phyloP scores from a whole-genome alignment of 352 stramenopile genomes.

The Phytophthora fragariaefolia region DNA sequence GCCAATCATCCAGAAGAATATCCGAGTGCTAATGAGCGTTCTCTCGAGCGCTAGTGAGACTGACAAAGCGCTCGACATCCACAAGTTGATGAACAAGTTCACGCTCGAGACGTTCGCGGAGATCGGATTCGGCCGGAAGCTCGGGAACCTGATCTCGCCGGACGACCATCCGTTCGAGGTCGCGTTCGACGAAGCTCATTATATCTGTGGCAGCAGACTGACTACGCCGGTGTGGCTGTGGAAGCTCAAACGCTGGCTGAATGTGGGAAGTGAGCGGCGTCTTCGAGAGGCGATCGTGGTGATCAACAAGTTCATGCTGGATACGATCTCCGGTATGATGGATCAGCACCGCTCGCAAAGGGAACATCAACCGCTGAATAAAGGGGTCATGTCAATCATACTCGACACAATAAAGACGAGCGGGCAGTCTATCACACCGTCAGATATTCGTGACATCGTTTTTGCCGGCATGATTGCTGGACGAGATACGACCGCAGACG shows the following conservation, averaged over 20 bases:
- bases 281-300: slow-evolving; percentile 16
- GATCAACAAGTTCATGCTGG: slow-evolving; percentile 33
- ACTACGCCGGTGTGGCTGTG: slow-evolving; percentile 22
- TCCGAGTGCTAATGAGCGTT: slow-evolving; percentile 9
- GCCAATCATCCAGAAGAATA: slow-evolving; percentile 29
- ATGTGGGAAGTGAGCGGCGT: slow-evolving; percentile 18
- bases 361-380: slow-evolving; percentile 34
- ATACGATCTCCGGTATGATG: slow-evolving; percentile 33
- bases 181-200: slow-evolving; percentile 36
- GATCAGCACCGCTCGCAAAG: slow-evolving; percentile 8
- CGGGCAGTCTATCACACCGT: slow-evolving; percentile 18
- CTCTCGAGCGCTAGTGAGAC: slow-evolving; percentile 10
- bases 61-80: slow-evolving; percentile 11
- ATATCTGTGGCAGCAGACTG: slow-evolving; percentile 18
- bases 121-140: slow-evolving; percentile 57
- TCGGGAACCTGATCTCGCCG: slow-evolving; percentile 30
- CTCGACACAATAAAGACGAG: not conserved
- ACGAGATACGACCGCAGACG: slow-evolving; percentile 59
- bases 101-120: slow-evolving; percentile 63
- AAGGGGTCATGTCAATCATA: not conserved
- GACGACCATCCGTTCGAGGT: slow-evolving; percentile 33
- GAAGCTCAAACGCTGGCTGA: slow-evolving; percentile 36
- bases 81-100: slow-evolving; percentile 35
- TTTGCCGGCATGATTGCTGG: slow-evolving; percentile 65
- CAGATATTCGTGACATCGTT: slow-evolving; percentile 58